Base-by-base conservation (phyloP, 805 yeast species). In the Komagataella ulmi region DNA sequence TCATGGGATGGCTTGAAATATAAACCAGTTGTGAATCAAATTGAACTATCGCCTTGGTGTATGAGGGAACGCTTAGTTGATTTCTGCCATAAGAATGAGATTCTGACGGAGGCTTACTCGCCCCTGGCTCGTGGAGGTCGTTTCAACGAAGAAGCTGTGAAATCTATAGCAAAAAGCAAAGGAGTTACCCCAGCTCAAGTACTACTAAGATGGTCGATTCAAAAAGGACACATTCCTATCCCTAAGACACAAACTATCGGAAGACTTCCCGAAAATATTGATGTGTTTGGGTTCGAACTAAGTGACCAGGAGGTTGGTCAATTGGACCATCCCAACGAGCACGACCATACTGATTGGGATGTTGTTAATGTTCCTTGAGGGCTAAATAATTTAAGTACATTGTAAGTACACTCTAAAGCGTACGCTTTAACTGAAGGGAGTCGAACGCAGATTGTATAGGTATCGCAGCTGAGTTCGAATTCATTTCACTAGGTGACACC, bases 31-130 rank as follows among this genome's bases (percentile, higher is more conserved):
- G 83, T 85, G 46, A 83, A 88, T 64, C 95, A 88, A 63, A 77
- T 88, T 60, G 96, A 87, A 65, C 74, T 87, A 50, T 86, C 88
- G 54, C 96, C 93, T 18, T 86, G 93, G 90, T 71, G 83, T 59
- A 86, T 83, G 68, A 72, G 85, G 58, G 67, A 72, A 51, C 80
- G 81, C 50, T 70, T 88, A 53, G 79, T 84, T 19, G 75, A 80
- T 51, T 84, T 69, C 65, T 80, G 85, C 61, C 69, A 72, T 36
- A 60, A 71, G 14, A 65, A 81, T 53, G 79, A 72, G 47, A 76
- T 89, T 45, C 66, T 71, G 5, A 77, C 83, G 8, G 88, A 85
- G 62, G 90, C 95, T 0, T 89, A 77, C 66, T 81, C 93, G 6
- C 96, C 97, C 6, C 74, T 89, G 58, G 66, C 69, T 3, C 81